Base-by-base conservation (phyloP, 108 stramenopile genomes). In the Cyclotella choctawhatcheeana region DNA sequence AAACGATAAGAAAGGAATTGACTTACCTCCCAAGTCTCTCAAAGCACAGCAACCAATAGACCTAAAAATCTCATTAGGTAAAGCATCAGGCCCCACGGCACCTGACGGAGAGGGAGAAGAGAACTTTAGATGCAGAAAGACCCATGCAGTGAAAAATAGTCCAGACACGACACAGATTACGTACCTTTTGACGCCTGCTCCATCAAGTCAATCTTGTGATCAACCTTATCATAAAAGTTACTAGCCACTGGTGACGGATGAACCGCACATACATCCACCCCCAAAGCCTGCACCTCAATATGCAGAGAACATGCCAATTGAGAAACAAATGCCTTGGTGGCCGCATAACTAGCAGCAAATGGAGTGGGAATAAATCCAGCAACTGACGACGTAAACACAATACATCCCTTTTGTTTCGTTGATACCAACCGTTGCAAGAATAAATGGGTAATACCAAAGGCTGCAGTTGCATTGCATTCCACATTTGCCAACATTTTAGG, bases 301-400 rank as follows among this genome's bases (percentile, higher is more conserved):
- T 96, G 96, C 47, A 96, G 69, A 29, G 90, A 91, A 53, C 84
- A 83, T 21, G 98, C 96, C 45, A 97, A 75, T 71, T 97, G 96
- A 17, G 90, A 88, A 16, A 99, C 88, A 88, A 98, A 99, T 6
- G 98, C 98, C 92, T 99, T 99, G 50, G 98, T 98, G 12, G 97
- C 94, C 18, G 98, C 99, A 73, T 99, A 99, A 85, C 96, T 93
- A 61, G 94, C 96, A 5, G 97, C 96, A 77, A 98, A 99, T 10
- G 99, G 99, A 0, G 97, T 93, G 7, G 99, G 98, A 64, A 98
- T 97, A 77, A 96, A 98, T 0, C 95, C 97, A n/a, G 97, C 96
- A 13, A 96, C 97, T 58, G 91, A 93, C 21, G 95, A 96, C 0
- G 99, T 99, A 69, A 98, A 99, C 34, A 98, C 93, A 66, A 99